Evolutionary conservation across 2,329 filamentous ascomycete species (phyloP), one percentile per base, ranked within the genome.

Genomic region (Microsporum audouinii): DNA sequence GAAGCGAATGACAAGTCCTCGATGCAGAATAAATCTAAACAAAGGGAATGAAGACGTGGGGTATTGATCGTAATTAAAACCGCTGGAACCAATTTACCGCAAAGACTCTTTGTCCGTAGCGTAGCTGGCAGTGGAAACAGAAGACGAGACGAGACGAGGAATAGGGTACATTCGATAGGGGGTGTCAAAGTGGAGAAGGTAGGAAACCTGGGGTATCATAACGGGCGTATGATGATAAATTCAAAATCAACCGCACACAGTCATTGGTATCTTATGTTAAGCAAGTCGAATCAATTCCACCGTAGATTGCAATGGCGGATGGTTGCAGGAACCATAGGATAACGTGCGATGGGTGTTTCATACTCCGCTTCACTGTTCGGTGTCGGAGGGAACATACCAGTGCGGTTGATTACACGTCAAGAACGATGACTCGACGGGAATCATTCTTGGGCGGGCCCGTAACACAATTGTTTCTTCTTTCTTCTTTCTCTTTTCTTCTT

Each of bases 251-350:
- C 31, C 5, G n/a, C 31, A 14, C 14, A 14, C 31, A 23, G 17
- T 55, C 31, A 55, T 36, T 31, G n/a, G 31, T 29, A 55, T 55
- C 36, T 10, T 36, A 55, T 55, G 31, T 55, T 34, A 14, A 23
- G 49, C 49, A 31, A 55, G 49, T 17, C 27, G 31, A 55, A 55
- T 34, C 29, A 31, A 55, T 55, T n/a, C 33, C 31, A 31, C 2
- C 6, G n/a, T 17, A 17, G 6, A 17, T 36, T 36, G 49, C 10
- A 3, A 55, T 55, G 31, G 49, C 49, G 49, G 49, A 17, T 7
- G 14, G 31, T 55, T 55, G 49, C 49, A 55, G 49, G 29, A 55
- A 55, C 33, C 31, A 55, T 49, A n/a, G n/a, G 31, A 55, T 53
- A 55, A 34, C 34, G 33, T 14, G n/a, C 49, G 49, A 55, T 55